Base-by-base conservation (phyloP, 768 basidiomycete genomes). In the Tephrocybe sp. region DNA sequence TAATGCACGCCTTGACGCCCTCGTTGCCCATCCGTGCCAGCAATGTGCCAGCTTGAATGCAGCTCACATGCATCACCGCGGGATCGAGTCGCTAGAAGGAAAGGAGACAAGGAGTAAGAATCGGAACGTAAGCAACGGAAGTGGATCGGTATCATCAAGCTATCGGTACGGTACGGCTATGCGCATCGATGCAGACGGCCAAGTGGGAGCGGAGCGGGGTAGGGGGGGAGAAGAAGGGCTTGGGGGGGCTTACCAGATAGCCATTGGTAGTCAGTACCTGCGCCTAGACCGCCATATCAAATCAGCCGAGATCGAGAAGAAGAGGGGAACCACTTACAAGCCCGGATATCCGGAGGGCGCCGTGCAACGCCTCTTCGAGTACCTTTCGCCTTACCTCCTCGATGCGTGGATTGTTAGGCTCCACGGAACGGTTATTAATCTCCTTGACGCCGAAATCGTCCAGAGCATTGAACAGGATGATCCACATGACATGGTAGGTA, bases 401-500 rank as follows among this genome's bases (percentile, higher is more conserved):
- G 40, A 89, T 82, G 48, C 83, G 76, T 17, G 65, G 58, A 41
- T 73, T 68, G 54, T 74, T 76, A 25, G 68, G 69, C 20, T 74
- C 57, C 26, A 68, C 62, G 10, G 60, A 57, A 38, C 68, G 58
- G 41, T 78, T 72, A 63, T 86, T 87, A 53, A 83, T 67, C 60
- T 94, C 92, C 54, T 82, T 83, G 51, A 96, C 75, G 10, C 92
- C 92, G 62, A 81, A 93, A 51, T 95, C 92, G 51, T 91, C 86
- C 56, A 96, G 68, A 1, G 93, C 92, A 55, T 78, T 84, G 67
- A 89, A 88, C 3, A 93, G 68, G 36, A 85, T 81, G 53, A 94
- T 84, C 92, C 91, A 96, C 83, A 95, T 87, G 59, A 88, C 82
- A 69, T 97, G 93, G 65, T 90, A 95, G 24, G 88, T 91, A 24